Evolutionary conservation across 345 rosid genomes (phyloP), one percentile per base, ranked within the genome.

Genomic region (Orychophragmus violaceus): DNA sequence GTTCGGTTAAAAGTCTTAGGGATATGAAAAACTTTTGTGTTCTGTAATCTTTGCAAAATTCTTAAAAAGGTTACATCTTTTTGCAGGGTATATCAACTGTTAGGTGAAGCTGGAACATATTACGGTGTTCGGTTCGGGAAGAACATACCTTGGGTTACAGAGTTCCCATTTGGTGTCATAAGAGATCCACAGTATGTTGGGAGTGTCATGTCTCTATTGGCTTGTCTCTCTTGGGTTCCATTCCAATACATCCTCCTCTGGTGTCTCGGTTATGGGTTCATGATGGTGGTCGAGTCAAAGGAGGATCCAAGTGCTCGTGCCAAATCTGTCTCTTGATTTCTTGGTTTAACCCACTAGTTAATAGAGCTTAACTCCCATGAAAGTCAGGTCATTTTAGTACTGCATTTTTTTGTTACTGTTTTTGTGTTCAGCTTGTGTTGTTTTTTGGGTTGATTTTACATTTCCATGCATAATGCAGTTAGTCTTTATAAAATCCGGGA

Each of bases 141-240:
- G 85, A 82, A 18, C 66, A 70, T 88, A 61, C 90, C 91, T 0
- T 90, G 99, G 97, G 97, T 85, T 28, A 87, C 85, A 21, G 87
- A 82, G 68, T 94, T 94, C 44, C 97, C 99, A 30, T 90, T 94
- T 57, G 99, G 96, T 25, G 82, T 59, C 59, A 87, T 90, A n/a
- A 82, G 73, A 61, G 99, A 94, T 81, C 99, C 97, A 25, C 97
- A 88, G 45, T 90, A 87, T 64, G 83, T 87, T 46, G 97, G 97
- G 32, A 94, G 99, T 82, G 74, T 87, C 53, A 50, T 83, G 87
- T 90, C 95, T 73, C 84, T 88, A 37, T 55, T 90, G 37, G 92
- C 90, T 6, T 86, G 92, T 35, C 75, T 82, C 27, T 68, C 88
- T 32, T 93, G 91, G 96, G 83, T 86, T 33, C 96, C 97, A 17